phyloP scores from a whole-genome alignment of 495 filamentous ascomycete genomes.

The Xylaria castorea region DNA sequence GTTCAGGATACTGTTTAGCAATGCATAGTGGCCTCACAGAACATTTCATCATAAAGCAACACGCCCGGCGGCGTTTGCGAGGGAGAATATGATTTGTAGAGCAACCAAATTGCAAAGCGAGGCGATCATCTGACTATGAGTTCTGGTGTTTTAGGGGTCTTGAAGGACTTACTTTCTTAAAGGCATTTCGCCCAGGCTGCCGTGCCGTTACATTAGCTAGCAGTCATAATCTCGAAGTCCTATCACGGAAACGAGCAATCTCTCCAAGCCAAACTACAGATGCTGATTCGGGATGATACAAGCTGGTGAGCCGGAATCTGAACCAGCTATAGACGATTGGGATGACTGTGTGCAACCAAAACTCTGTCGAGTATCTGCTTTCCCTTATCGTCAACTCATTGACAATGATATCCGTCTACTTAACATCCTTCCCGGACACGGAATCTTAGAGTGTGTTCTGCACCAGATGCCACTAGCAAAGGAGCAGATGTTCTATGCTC shows the following conservation, averaged over 20 bases:
- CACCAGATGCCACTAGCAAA: background rate
- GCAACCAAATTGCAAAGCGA: background rate
- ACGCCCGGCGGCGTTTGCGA: background rate
- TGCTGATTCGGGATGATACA: background rate
- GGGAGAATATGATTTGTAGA: background rate
- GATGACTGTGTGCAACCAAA: background rate
- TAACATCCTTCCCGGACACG: background rate
- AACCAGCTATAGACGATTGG: background rate
- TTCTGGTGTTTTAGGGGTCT: background rate
- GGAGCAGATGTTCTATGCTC: constrained; percentile 9
- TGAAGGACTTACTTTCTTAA: background rate
- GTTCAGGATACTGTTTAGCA: background rate
- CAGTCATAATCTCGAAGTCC: background rate
- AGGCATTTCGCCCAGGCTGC: background rate
- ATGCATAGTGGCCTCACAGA: background rate
- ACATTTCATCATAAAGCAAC: background rate
- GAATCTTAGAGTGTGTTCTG: constrained; percentile 4
- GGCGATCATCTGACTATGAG: background rate
- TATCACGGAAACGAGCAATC: background rate
- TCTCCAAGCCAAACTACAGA: background rate
- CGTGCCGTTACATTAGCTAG: background rate
- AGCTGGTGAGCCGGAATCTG: background rate
- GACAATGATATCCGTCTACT: constrained; percentile 8
- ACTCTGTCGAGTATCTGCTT: background rate
- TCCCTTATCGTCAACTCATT: background rate